Evolutionary conservation across 345 rosid genomes (phyloP).

Genomic region (Diplotaxis tenuifolia): DNA sequence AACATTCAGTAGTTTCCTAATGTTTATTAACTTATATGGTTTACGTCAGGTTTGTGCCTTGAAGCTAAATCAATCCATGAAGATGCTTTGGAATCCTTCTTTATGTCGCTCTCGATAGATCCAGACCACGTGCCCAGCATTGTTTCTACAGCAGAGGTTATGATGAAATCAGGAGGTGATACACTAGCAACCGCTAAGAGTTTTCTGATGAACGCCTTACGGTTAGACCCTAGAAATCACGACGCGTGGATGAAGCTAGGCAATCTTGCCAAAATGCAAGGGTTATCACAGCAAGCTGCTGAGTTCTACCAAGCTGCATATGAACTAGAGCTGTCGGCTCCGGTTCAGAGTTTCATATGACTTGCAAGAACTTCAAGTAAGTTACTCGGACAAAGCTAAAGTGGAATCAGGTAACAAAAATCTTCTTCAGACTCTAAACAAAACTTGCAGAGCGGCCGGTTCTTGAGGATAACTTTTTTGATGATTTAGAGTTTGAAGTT

Average conservation of each 20-base stretch:
- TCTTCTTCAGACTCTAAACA: background rate
- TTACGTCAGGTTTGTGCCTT: slow-evolving; percentile 59
- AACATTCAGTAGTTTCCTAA: background rate
- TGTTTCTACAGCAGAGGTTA: slow-evolving; percentile 66
- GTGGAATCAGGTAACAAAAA: background rate
- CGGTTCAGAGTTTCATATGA: slow-evolving; percentile 55
- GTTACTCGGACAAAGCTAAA: background rate
- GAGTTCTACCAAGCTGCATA: slow-evolving; percentile 92
- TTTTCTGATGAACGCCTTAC: slow-evolving; percentile 74
- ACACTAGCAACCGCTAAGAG: slow-evolving; percentile 73
- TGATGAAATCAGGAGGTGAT: slow-evolving; percentile 56
- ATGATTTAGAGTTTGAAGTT: slow-evolving; percentile 5
- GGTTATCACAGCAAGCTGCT: slow-evolving; percentile 72
- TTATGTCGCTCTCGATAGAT: slow-evolving; percentile 62
- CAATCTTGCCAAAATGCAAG: slow-evolving; percentile 37
- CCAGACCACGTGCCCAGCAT: slow-evolving; percentile 85
- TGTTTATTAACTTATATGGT: slow-evolving; percentile 2
- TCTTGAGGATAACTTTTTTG: background rate
- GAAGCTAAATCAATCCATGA: slow-evolving; percentile 66
- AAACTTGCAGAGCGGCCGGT: background rate
- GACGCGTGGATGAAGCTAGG: slow-evolving; percentile 88
- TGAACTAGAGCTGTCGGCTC: slow-evolving; percentile 74
- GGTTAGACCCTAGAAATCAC: slow-evolving; percentile 71
- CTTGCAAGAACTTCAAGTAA: background rate
- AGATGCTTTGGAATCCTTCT: slow-evolving; percentile 73